A percentile compares a stretch with the other conserved stretches of the same genome.
phyloP scores from a whole-genome alignment of 768 basidiomycete species.

The Boletus fagicola region DNA sequence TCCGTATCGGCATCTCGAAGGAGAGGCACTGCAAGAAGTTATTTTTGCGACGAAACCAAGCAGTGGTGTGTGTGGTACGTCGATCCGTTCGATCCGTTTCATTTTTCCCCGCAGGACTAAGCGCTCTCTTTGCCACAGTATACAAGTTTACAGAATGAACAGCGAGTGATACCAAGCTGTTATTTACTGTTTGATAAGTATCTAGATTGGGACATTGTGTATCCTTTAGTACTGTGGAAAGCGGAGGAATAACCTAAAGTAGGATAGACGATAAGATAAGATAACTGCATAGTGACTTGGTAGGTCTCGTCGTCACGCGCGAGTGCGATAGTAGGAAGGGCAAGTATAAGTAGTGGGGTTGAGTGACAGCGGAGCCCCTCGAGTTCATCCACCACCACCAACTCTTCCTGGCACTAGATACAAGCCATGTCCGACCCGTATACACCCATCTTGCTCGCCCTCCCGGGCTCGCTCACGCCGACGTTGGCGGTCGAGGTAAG shows the following conservation, averaged over 20 bases:
- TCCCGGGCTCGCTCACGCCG: conserved; percentile 51
- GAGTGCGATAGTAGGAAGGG: neutral
- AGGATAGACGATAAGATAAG: conserved; percentile 12
- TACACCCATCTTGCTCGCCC: conserved; percentile 50
- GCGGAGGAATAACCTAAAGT: no score
- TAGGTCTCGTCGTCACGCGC: neutral
- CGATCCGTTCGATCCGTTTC: neutral
- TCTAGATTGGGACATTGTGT: neutral
- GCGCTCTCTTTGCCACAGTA: conserved; percentile 10
- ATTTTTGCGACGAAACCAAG: conserved; percentile 86
- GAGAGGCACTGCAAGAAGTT: conserved; percentile 57
- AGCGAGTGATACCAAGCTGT: neutral
- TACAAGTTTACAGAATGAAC: conserved; percentile 30
- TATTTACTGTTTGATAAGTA: neutral
- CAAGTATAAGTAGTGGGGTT: neutral
- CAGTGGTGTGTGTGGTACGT: conserved; percentile 76
- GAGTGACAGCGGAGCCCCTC: no score
- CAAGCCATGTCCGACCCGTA: conserved; percentile 40
- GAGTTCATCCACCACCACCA: neutral
- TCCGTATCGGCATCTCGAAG: conserved; percentile 60
- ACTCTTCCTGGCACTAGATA: no score
- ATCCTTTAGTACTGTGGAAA: neutral
- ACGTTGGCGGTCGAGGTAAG: conserved; percentile 62
- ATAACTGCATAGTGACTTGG: neutral
- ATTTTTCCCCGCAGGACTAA: neutral